phyloP scores from a whole-genome alignment of 2,329 filamentous ascomycete species.

The Penicillium aurantiogriseum region DNA sequence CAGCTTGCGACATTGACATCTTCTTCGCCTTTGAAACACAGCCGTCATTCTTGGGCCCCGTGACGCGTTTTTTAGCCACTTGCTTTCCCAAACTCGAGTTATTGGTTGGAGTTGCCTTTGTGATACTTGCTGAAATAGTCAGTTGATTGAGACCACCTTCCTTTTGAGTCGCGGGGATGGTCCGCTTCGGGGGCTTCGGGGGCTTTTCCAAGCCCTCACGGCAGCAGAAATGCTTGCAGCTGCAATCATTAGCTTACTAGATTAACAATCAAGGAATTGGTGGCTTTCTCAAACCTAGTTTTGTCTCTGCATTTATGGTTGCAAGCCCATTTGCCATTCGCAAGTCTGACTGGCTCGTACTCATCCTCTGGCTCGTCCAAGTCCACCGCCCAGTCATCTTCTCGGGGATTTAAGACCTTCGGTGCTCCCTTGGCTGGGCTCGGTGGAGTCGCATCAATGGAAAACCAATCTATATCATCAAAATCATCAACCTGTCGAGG shows the following conservation, averaged over 20 bases:
- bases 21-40: neutral
- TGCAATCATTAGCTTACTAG: constrained; percentile 34
- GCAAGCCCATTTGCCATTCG: constrained; percentile 72
- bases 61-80: neutral
- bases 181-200: constrained; percentile 42
- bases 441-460: constrained; percentile 15
- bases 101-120: constrained; percentile 16
- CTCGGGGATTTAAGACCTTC: neutral
- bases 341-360: constrained; percentile 52
- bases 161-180: constrained; percentile 16
- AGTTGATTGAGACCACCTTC: constrained; percentile 29
- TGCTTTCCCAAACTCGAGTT: constrained; percentile 9
- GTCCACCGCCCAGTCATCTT: constrained; percentile 8
- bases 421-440: neutral
- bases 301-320: constrained; percentile 68
- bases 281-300: constrained; percentile 33
- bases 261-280: neutral
- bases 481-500: constrained; percentile 11
- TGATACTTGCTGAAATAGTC: constrained; percentile 30
- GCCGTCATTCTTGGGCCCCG: neutral
- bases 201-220: constrained; percentile 68
- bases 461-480: constrained; percentile 25
- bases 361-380: constrained; percentile 14
- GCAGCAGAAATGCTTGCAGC: constrained; percentile 72
- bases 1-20: neutral